Conservation (phyloP, 2,329 filamentous ascomycete species). For the Fusarium sp. region DNA sequence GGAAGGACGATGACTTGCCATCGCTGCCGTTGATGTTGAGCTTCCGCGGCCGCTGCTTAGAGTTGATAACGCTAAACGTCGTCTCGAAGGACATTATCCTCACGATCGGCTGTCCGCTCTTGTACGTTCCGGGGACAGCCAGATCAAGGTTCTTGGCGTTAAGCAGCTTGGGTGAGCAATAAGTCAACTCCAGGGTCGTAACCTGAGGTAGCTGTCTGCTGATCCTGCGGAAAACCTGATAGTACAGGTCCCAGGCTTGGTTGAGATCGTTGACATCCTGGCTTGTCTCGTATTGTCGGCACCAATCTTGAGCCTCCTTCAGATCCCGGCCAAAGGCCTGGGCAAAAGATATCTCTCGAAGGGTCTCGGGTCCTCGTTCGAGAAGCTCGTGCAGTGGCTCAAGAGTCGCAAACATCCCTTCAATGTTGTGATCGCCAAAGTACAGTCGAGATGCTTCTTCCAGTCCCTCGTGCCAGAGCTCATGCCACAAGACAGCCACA, state of each 20-base stretch:
- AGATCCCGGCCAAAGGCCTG: slow-evolving; percentile 97
- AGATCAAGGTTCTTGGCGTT: slow-evolving; percentile 87
- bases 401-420: slow-evolving; percentile 94
- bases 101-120: slow-evolving; percentile 81
- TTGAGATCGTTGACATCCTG: slow-evolving; percentile 94
- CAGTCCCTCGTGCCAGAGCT: slow-evolving; percentile 97
- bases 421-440: slow-evolving; percentile 97
- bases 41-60: slow-evolving; percentile 94
- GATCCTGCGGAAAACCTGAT: slow-evolving; percentile 97
- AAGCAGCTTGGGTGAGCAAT: slow-evolving; percentile 95
- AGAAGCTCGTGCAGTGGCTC: slow-evolving; percentile 92
- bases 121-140: slow-evolving; percentile 95
- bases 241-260: slow-evolving; percentile 99
- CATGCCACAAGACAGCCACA: slow-evolving; percentile 97
- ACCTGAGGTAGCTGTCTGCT: slow-evolving; percentile 92
- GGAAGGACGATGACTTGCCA: slow-evolving; percentile 86
- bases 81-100: slow-evolving; percentile 91
- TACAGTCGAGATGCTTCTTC: slow-evolving; percentile 97
- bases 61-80: slow-evolving; percentile 91
- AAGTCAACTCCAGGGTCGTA: slow-evolving; percentile 92
- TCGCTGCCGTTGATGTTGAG: slow-evolving; percentile 90
- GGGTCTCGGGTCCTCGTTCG: slow-evolving; percentile 89
- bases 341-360: slow-evolving; percentile 96
- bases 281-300: slow-evolving; percentile 89
- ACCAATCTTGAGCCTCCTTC: slow-evolving; percentile 95